Percentiles rank a stretch among this genome's conserved stretches.
phyloP scores from a whole-genome alignment of 2,329 filamentous ascomycete species.

The Aspergillus hortae region DNA sequence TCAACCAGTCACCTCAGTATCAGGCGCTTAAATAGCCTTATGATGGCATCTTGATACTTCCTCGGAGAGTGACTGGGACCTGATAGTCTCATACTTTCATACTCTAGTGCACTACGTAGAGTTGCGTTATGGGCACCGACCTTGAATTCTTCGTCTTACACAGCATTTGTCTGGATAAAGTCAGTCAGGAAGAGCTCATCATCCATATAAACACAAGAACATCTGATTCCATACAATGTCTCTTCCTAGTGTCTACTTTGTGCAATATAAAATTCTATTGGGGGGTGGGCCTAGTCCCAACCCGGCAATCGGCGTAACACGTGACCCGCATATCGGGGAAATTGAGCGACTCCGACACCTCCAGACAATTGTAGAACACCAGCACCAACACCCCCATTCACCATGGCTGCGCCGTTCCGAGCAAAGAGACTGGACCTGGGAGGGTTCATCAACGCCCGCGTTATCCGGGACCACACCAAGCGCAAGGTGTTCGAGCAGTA shows the following conservation, averaged over 20 bases:
- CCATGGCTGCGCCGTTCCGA: slow-evolving; percentile 74
- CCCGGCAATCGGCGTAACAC: slow-evolving; percentile 11
- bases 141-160: too few relatives aligned
- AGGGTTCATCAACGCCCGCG: slow-evolving; percentile 79
- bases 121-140: too few relatives aligned
- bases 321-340: slow-evolving; percentile 11
- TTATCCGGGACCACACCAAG: slow-evolving; percentile 94
- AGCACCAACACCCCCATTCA: slow-evolving; percentile 28
- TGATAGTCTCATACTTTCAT: too few relatives aligned
- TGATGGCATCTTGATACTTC: too few relatives aligned
- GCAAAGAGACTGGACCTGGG: slow-evolving; percentile 86
- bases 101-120: too few relatives aligned
- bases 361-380: neutral
- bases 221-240: too few relatives aligned
- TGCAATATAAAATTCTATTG: neutral
- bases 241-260: neutral
- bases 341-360: neutral
- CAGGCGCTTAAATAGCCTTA: too few relatives aligned
- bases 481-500: slow-evolving; percentile 83
- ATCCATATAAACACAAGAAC: too few relatives aligned
- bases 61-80: too few relatives aligned
- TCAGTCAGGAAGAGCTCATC: too few relatives aligned
- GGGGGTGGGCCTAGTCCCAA: slow-evolving; percentile 22
- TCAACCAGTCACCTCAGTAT: too few relatives aligned
- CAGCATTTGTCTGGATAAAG: too few relatives aligned